Percentiles rank a stretch among this genome's conserved stretches.
These are phyloP conservation scores for Xylaria sp. DNA, from an alignment of 2,329 filamentous ascomycete species.

Conservation along the genomic window DNA sequence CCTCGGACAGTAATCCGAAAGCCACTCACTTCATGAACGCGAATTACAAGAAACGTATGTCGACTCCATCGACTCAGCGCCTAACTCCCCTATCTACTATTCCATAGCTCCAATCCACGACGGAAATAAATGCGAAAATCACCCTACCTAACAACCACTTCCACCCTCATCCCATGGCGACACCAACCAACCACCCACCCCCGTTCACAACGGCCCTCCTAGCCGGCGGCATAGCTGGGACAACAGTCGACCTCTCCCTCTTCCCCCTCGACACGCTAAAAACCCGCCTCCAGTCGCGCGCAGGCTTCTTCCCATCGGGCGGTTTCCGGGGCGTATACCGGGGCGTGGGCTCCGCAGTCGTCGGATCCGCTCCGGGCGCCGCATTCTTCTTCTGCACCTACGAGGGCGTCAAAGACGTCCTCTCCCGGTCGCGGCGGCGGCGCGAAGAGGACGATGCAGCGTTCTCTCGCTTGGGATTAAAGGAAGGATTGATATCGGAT, in stretches of 20 bases:
- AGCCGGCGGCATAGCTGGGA: conserved; percentile 90
- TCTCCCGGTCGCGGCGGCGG: conserved; percentile 19
- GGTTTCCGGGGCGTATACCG: conserved; percentile 93
- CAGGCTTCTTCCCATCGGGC: conserved; percentile 79
- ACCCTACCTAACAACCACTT: too few species aligned
- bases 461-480: not conserved
- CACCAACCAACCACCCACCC: conserved; percentile 41
- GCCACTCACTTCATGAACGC: not conserved
- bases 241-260: conserved; percentile 94
- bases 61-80: too few species aligned
- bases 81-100: too few species aligned
- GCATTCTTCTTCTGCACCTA: conserved; percentile 98
- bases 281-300: conserved; percentile 87
- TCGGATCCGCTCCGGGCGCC: conserved; percentile 91
- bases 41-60: too few species aligned
- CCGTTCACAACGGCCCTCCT: conserved; percentile 66
- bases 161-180: too few species aligned
- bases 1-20: not conserved
- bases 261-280: conserved; percentile 99
- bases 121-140: too few species aligned
- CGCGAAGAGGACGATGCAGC: conserved; percentile 6
- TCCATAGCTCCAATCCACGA: too few species aligned
- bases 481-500: too few species aligned
- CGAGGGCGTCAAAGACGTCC: conserved; percentile 69
- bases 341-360: conserved; percentile 85